These are phyloP conservation scores for Astrocystis sublimbata DNA, from an alignment of 495 filamentous ascomycete species.

Conservation along the genomic window DNA sequence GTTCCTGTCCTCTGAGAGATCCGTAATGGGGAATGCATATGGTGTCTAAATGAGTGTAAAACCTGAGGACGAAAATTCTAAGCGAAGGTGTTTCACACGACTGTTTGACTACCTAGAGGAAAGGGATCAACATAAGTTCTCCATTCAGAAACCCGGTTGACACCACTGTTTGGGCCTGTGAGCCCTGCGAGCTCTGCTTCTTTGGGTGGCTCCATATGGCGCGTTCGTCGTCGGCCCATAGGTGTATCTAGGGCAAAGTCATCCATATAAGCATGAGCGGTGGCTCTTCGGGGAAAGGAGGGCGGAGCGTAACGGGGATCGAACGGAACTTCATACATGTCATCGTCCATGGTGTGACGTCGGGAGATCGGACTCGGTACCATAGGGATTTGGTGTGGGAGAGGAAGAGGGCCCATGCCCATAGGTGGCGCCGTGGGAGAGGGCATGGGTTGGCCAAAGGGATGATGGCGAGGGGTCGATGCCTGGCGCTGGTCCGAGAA, in stretches of 20 bases:
- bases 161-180: conserved; percentile 44
- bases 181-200: conserved; percentile 48
- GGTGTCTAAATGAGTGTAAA: neutral
- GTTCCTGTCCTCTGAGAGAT: conserved; percentile 8
- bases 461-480: conserved; percentile 26
- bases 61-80: neutral
- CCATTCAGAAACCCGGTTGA: conserved; percentile 51
- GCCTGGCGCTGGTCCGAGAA: conserved; percentile 37
- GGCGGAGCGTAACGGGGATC: conserved; percentile 16
- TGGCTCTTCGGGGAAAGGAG: conserved; percentile 24
- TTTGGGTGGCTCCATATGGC: conserved; percentile 30
- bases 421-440: conserved; percentile 29
- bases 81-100: conserved; percentile 9
- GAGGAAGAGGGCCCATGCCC: conserved; percentile 32
- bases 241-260: conserved; percentile 25
- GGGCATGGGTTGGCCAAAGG: conserved; percentile 30
- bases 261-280: conserved; percentile 26
- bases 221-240: conserved; percentile 24
- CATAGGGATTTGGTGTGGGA: conserved; percentile 23
- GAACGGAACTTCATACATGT: conserved; percentile 36
- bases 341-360: conserved; percentile 46
- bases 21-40: conserved; percentile 12
- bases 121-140: conserved; percentile 47
- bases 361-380: conserved; percentile 29
- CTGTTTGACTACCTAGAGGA: conserved; percentile 11